A percentile compares a stretch with the other conserved stretches of the same genome.
phyloP scores from a whole-genome alignment of 306 rosid genomes.

The Vigna radiata region DNA sequence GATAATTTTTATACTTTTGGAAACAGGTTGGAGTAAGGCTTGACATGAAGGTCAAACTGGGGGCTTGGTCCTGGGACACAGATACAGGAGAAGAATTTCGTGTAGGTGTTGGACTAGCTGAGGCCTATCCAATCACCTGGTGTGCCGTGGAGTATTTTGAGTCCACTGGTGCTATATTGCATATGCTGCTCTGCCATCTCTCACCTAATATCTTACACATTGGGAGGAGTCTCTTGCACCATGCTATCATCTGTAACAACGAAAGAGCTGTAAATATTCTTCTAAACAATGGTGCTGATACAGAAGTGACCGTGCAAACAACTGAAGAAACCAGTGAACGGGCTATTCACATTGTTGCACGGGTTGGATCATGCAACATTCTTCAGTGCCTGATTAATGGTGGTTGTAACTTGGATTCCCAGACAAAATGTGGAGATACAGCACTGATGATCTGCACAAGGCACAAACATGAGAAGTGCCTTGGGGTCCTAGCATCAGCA shows the following conservation, averaged over 20 bases:
- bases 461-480: constrained; percentile 54
- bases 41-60: constrained; percentile 61
- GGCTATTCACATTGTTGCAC: constrained; percentile 61
- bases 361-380: constrained; percentile 49
- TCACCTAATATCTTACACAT: constrained; percentile 55
- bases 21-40: constrained; percentile 63
- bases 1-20: not conserved
- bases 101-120: constrained; percentile 76
- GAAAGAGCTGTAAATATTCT: constrained; percentile 51
- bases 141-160: constrained; percentile 84
- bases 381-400: constrained; percentile 48
- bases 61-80: constrained; percentile 78
- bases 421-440: constrained; percentile 57
- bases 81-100: constrained; percentile 70
- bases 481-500: constrained; percentile 58
- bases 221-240: constrained; percentile 74
- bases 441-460: constrained; percentile 60
- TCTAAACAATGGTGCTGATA: constrained; percentile 46
- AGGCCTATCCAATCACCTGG: constrained; percentile 68
- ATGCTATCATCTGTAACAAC: constrained; percentile 65
- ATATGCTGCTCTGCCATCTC: constrained; percentile 53
- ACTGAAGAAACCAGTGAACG: constrained; percentile 40
- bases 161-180: constrained; percentile 62
- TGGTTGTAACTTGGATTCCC: constrained; percentile 57
- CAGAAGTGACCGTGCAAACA: constrained; percentile 49